Evolutionary conservation across 768 basidiomycete species (phyloP), one percentile per base, ranked within the genome.

Genomic region (Suillus decipiens): DNA sequence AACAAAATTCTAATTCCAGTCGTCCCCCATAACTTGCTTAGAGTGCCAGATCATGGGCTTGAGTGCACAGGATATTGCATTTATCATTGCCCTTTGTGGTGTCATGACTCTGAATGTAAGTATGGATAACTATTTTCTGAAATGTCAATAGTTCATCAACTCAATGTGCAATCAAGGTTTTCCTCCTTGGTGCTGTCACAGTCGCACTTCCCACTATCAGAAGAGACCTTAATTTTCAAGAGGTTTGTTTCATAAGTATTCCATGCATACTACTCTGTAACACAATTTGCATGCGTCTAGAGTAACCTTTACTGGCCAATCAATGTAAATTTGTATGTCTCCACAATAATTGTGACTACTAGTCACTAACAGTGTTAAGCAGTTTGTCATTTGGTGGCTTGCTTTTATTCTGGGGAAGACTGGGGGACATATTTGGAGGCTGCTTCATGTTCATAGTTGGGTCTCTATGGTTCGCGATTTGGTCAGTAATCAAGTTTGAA

Each of bases 381-480:
- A 72, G 71, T 15, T 70, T 72, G 47, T 67, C 71, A 5, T 72
- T 68, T 22, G 71, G 70, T 8, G 71, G 70, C 48, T 41, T 70
- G 4, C 41, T 72, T 33, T 67, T 71, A 33, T 68, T 72, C 63
- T 72, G 67, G 56, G 71, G 71, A 33, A 66, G 71, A 36, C 34
- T 72, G 34, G 69, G 71, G 11, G 70, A 72, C 42, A 72, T 72
- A 24, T 43, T 72, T 9, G 71, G 71, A 19, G 68, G 68, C 5
- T 64, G 69, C 22, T 41, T 63, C 31, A 75, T 76, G 71, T 76
- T 76, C 43, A 60, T 76, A 8, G 43, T 63, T 5, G 75, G 75
- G 9, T 74, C 74, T 6, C 61, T 70, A 19, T 76, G 73, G 73
- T 73, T 76, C 63, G 67, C 71, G 24, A 61, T 73, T 3, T 75